Conservation (phyloP, 331 rosid species). For the Cucumis variabilis region DNA sequence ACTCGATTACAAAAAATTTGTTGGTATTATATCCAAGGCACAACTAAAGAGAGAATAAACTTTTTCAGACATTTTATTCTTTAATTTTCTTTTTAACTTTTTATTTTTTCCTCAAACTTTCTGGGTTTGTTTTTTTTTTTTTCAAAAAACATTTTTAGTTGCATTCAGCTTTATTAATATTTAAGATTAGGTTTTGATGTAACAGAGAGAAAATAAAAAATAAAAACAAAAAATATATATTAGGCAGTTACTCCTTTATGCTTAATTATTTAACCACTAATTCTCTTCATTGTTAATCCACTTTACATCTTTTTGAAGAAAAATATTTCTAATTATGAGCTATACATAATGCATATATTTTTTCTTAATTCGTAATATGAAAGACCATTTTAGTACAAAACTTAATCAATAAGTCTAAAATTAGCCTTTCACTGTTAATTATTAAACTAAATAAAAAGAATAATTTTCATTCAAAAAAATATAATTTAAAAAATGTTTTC, state of each 20-base stretch:
- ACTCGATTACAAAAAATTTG: not conserved
- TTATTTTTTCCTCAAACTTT: not conserved
- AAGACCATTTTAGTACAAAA: too few relatives aligned
- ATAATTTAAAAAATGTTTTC: too few relatives aligned
- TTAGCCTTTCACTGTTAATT: too few relatives aligned
- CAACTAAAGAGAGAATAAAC: not conserved
- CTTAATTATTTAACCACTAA: not conserved
- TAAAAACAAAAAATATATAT: not conserved
- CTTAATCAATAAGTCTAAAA: too few relatives aligned
- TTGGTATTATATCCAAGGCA: conserved; percentile 15
- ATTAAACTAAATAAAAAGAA: too few relatives aligned
- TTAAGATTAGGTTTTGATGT: not conserved
- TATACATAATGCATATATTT: not conserved
- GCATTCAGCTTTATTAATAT: conserved; percentile 11
- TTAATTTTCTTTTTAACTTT: not conserved
- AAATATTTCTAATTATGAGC: conserved; percentile 19
- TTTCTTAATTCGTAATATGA: too few relatives aligned
- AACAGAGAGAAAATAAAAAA: not conserved
- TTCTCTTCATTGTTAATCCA: not conserved
- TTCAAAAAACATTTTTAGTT: not conserved
- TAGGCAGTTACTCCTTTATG: not conserved
- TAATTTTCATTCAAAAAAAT: too few relatives aligned
- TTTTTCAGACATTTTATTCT: conserved; percentile 2
- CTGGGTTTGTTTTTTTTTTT: too few relatives aligned
- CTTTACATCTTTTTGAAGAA: not conserved